Conservation (phyloP, 1,284 basidiomycete species). For the Cryptococcus hybrid region DNA sequence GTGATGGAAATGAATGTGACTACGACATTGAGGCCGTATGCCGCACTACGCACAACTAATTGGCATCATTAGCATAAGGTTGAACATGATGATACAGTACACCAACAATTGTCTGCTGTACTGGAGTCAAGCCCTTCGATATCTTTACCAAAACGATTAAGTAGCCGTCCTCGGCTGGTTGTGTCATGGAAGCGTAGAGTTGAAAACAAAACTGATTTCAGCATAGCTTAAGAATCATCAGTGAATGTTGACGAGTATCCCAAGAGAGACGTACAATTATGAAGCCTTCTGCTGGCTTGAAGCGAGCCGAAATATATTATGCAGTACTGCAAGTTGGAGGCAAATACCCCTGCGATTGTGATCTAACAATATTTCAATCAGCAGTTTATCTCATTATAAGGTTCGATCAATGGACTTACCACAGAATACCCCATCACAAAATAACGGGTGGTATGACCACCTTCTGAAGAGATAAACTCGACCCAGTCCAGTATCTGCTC, state of each 20-base stretch:
- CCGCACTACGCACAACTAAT: conserved; percentile 57
- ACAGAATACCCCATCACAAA: conserved; percentile 76
- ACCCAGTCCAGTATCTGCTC: conserved; percentile 35
- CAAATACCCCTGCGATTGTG: conserved; percentile 37
- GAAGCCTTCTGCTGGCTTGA: conserved; percentile 66
- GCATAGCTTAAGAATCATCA: conserved; percentile 56
- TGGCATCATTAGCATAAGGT: neutral
- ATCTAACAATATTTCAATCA: conserved; percentile 21
- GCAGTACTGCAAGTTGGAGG: conserved; percentile 38
- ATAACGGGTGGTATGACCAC: conserved; percentile 59
- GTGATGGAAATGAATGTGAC: conserved; percentile 61
- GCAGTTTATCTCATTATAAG: neutral
- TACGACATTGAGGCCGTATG: conserved; percentile 51
- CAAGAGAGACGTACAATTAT: conserved; percentile 57
- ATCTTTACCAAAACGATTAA: conserved; percentile 92
- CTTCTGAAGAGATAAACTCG: conserved; percentile 5
- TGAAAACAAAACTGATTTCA: conserved; percentile 84
- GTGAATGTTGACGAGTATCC: conserved; percentile 12
- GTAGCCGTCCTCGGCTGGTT: conserved; percentile 74
- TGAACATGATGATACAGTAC: neutral
- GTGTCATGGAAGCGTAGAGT: conserved; percentile 94
- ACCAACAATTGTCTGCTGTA: conserved; percentile 79
- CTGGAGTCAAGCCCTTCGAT: conserved; percentile 87
- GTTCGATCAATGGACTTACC: conserved; percentile 18
- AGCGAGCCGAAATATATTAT: conserved; percentile 62